These are phyloP conservation scores for Arbutus unedo DNA, from an alignment of 148 eudicot genomes.

Conservation along the genomic window DNA sequence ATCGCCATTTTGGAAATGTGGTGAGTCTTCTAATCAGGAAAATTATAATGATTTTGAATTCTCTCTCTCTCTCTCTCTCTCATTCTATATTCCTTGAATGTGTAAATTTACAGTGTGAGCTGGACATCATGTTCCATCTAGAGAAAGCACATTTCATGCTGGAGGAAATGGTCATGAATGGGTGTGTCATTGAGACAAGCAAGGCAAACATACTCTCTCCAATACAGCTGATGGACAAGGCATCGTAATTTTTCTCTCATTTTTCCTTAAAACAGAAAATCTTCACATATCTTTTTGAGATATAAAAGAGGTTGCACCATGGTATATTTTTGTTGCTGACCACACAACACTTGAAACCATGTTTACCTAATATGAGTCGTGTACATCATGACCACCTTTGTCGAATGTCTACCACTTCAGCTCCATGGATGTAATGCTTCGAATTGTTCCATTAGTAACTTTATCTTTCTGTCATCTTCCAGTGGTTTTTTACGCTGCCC, in stretches of 20 bases:
- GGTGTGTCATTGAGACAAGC: conserved; percentile 93
- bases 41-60: neutral
- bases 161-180: conserved; percentile 99
- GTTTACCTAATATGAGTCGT: neutral
- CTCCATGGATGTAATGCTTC: no score
- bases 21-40: conserved; percentile 34
- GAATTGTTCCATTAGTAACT: neutral
- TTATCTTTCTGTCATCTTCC: neutral
- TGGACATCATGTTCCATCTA: conserved; percentile 97
- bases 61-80: neutral
- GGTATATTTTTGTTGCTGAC: neutral
- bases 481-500: neutral
- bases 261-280: neutral
- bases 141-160: conserved; percentile 99
- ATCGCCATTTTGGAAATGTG: conserved; percentile 99
- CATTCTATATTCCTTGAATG: neutral
- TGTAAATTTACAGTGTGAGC: conserved; percentile 71
- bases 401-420: neutral
- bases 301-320: neutral
- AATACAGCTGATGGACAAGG: conserved; percentile 91
- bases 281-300: neutral
- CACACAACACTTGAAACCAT: neutral
- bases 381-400: neutral
- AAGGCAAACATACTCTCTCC: conserved; percentile 86
- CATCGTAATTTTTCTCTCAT: conserved; percentile 40